Evolutionary conservation across 352 stramenopile genomes (phyloP).

Genomic region (Pythium utonaiense): DNA sequence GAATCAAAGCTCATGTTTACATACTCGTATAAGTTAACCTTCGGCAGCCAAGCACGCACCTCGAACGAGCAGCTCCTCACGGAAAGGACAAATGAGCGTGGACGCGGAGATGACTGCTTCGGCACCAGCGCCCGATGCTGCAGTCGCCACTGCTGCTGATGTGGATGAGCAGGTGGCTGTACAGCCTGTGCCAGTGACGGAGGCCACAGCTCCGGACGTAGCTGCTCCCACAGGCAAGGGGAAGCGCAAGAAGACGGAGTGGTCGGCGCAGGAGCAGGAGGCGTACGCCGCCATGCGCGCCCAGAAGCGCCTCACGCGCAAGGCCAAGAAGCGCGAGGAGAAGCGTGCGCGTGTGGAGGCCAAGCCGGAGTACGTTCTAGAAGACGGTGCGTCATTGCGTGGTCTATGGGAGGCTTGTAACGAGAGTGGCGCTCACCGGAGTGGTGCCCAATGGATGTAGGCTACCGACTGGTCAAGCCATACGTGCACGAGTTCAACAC

Average conservation of each 20-base stretch:
- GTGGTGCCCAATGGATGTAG: slow-evolving; percentile 24
- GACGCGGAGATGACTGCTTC: background rate
- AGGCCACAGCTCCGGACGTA: background rate
- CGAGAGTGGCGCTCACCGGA: background rate
- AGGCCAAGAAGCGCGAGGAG: slow-evolving; percentile 47
- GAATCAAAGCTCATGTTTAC: background rate
- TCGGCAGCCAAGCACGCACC: background rate
- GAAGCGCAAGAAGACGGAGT: slow-evolving; percentile 27
- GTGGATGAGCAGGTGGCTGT: background rate
- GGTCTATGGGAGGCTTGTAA: too few species aligned
- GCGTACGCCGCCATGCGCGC: slow-evolving; percentile 20
- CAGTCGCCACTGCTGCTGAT: background rate
- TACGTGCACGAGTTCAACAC: slow-evolving; percentile 96
- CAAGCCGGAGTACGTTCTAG: slow-evolving; percentile 57
- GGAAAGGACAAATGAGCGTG: background rate
- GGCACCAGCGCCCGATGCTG: background rate
- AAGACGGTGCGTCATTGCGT: slow-evolving; percentile 37
- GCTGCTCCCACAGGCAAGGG: background rate
- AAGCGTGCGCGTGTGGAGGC: slow-evolving; percentile 10
- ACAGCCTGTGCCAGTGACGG: background rate
- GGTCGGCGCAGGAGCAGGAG: slow-evolving; percentile 20
- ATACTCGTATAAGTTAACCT: background rate
- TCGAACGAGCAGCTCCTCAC: too few species aligned
- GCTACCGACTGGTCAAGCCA: slow-evolving; percentile 84
- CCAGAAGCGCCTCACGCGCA: slow-evolving; percentile 54